Base-by-base conservation (phyloP, 805 yeast species). In the Saturnispora galanensis region DNA sequence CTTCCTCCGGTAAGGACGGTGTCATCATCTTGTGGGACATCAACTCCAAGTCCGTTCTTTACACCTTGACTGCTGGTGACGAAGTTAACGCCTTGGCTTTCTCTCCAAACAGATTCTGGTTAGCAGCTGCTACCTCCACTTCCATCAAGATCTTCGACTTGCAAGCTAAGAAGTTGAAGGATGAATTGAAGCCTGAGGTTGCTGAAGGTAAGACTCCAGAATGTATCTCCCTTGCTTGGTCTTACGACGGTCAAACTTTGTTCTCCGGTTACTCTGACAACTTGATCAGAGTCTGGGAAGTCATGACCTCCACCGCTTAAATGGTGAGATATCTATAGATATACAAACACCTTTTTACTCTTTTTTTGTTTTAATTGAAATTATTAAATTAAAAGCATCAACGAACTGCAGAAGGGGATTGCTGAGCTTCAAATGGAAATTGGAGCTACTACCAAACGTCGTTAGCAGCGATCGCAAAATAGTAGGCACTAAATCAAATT, bases 81-180 rank as follows among this genome's bases (percentile, higher is more conserved):
- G 97, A 90, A 79, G 88, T 93, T 62, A 86, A 86, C 73, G 94
- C 97, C 69, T 80, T 93, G 69, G 95, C 97, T 63, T 93, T 93
- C 95, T 90, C 97, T 71, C 98, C 99, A 76, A 86, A 86, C 95
- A 89, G 98, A 84, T 93, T 86, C 94, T 93, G 98, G 98, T 84
- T 93, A 72, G 90, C 95, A 70, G 98, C 97, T 75, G 97, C 98
- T 67, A 93, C 99, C 63, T 76, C 96, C 57, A 75, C 96, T 59
- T 93, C 96, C 67, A 87, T 93, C 79, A 90, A 89, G 85, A 82
- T 93, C 80, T 93, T 81, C 86, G 86, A 89, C 83, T 82, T 93
- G 71, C 93, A 88, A 77, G 89, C 84, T 75, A 83, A 94, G 76
- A 75, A 75, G 63, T 77, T 89, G 70, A 84, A 88, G 73, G 97